Percentiles rank a stretch among this genome's conserved stretches.
phyloP scores from a whole-genome alignment of 2,329 filamentous ascomycete genomes.

The Neopestalotiopsis sp. region DNA sequence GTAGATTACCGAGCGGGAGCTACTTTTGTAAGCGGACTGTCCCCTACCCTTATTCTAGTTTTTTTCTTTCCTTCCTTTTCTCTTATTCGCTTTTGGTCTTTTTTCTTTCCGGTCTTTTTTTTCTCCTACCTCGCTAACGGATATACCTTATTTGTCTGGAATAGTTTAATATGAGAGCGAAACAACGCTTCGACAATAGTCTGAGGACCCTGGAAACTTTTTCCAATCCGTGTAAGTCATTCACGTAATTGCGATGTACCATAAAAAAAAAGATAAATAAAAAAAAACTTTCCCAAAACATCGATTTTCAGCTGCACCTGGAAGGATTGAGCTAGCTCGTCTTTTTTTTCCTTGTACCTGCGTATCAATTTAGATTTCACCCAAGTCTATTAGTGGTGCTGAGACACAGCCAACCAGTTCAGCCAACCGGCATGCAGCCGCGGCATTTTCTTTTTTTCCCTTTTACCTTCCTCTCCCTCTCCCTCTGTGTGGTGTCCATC shows the following conservation, averaged over 20 bases:
- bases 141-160: background rate
- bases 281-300: background rate
- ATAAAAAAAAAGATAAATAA: background rate
- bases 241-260: background rate
- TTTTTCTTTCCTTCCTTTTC: background rate
- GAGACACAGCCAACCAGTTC: background rate
- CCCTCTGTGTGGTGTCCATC: background rate
- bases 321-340: background rate
- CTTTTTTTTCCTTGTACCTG: background rate
- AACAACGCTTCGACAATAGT: background rate
- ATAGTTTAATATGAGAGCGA: background rate
- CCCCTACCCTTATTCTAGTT: slow-evolving; percentile 2
- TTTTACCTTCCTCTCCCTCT: background rate
- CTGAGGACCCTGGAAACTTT: background rate
- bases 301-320: background rate
- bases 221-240: background rate
- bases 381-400: background rate
- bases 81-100: background rate
- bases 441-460: background rate
- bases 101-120: background rate
- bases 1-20: background rate
- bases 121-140: background rate
- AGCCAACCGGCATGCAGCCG: background rate
- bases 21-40: background rate
- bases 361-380: background rate